Evolutionary conservation across 805 yeast species (phyloP), one percentile per base, ranked within the genome.

Genomic region (Teunomyces panamensis): DNA sequence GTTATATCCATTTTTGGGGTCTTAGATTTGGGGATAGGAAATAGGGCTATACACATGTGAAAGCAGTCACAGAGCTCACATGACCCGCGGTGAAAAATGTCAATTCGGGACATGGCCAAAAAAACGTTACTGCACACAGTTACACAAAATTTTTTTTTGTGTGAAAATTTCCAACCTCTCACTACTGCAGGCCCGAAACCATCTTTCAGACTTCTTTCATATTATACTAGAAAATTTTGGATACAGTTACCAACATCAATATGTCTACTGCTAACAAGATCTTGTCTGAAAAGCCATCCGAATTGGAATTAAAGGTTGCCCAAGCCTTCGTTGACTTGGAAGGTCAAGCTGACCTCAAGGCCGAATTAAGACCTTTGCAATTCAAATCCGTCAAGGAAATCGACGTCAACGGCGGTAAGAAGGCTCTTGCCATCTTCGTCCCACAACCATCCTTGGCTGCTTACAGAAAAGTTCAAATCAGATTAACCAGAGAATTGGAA

Each of bases 271-370:
- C 91, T 75, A 83, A 88, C 78, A 94, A 94, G 84, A 84, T 94
- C 79, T 85, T 92, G 78, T 84, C 90, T 73, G 84, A 86, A 74
- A 88, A 88, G 71, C 98, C 99, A 81, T 75, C 94, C 74, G 98
- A 94, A 81, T 90, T 94, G 79, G 99, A 94, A 84, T 88, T 94
- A 79, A 96, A 92, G 83, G 96, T 94, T 74, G 97, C 97, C 71
- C 97, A 92, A 83, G 97, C 98, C 71, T 88, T 94, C 75, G 75
- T 85, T 68, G 99, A 94, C 81, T 84, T 94, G 77, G 98, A 94
- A 84, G 81, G 87, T 76, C 89, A 95, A 73, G 83, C 96, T 68
- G 98, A 92, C 75, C 82, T 91, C 77, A 92, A 91, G 86, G 91
- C 96, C 71, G 97, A 90, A 69, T 85, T 94, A 78, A 90, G 97